Evolutionary conservation across 2,329 filamentous ascomycete species (phyloP).

Genomic region (Monilinia aucupariae): DNA sequence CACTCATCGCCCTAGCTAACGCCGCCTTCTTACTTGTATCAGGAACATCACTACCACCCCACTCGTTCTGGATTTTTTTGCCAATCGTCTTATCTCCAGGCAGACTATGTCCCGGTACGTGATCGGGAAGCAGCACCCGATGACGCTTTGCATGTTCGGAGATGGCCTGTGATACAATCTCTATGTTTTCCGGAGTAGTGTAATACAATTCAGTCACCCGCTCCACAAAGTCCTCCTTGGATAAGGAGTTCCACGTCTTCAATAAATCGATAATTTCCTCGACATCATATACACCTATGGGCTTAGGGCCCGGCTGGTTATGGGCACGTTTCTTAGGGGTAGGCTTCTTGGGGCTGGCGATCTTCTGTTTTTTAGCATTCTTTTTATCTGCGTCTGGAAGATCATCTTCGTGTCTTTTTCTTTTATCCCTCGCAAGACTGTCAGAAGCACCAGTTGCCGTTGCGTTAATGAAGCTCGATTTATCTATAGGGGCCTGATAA

Average conservation of each 20-base stretch:
- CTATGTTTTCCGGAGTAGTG: neutral
- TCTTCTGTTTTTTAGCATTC: neutral
- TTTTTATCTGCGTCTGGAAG: neutral
- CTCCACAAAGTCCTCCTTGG: neutral
- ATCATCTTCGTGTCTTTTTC: neutral
- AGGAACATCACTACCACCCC: neutral
- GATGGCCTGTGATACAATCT: neutral
- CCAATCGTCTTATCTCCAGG: too few species aligned
- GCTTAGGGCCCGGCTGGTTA: neutral
- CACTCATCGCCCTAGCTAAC: neutral
- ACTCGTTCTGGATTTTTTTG: neutral
- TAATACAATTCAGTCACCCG: neutral
- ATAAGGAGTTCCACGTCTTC: neutral
- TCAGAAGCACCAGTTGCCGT: too few species aligned
- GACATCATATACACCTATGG: neutral
- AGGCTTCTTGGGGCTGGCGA: too few species aligned
- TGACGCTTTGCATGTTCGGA: neutral
- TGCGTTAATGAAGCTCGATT: too few species aligned
- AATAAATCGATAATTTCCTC: neutral
- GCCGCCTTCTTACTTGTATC: neutral
- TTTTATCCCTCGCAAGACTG: neutral
- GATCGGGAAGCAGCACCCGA: neutral
- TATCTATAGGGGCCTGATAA: neutral
- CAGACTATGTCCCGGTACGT: neutral
- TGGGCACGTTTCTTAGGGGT: too few species aligned